Base-by-base conservation (phyloP, 2,329 filamentous ascomycete genomes). In the Microdochium nivale region DNA sequence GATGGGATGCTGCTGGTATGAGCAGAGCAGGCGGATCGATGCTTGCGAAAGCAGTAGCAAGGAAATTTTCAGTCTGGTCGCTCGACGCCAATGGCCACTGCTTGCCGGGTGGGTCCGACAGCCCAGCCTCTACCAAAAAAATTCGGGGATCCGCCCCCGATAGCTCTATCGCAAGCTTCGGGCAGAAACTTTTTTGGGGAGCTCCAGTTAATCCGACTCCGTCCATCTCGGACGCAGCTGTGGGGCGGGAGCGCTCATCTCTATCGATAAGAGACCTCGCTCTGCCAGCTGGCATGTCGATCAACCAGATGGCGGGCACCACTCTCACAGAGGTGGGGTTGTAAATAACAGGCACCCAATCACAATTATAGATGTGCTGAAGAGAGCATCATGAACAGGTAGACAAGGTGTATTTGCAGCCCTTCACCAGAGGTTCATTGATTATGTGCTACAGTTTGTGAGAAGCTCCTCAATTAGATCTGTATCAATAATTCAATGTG, bases 51-150 rank as follows among this genome's bases (percentile, higher is more conserved):
- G 40, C 40, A 44, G n/a, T n/a, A n/a, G 40, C 21, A 21, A 44
- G 40, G 40, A 44, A 44, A 44, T 19, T 44, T 44, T 44, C 40
- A 44, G 40, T 44, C 40, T 19, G 4, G n/a, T 23, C 19, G 10
- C 40, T 7, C 16, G 40, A 44, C 40, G 21, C 40, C 40, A 44
- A 44, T 44, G 40, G 40, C 40, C 40, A 19, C 40, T 44, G 40
- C 40, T 44, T 44, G 40, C 40, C n/a, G 40, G 40, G 40, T 44
- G 40, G 40, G 40, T 44, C 40, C 40, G 21, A 19, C 40, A 44
- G 40, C 40, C 40, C 40, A 44, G 40, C 40, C 40, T 44, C 19
- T 44, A 19, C 40, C 47, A 53, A 50, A 53, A 53, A 53, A 44
- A 23, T 44, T 44, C 40, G 8, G 19, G 40, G 11, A 5, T 11